These are phyloP conservation scores for Penicillium egyptiacum DNA, from an alignment of 495 filamentous ascomycete species.

Conservation along the genomic window DNA sequence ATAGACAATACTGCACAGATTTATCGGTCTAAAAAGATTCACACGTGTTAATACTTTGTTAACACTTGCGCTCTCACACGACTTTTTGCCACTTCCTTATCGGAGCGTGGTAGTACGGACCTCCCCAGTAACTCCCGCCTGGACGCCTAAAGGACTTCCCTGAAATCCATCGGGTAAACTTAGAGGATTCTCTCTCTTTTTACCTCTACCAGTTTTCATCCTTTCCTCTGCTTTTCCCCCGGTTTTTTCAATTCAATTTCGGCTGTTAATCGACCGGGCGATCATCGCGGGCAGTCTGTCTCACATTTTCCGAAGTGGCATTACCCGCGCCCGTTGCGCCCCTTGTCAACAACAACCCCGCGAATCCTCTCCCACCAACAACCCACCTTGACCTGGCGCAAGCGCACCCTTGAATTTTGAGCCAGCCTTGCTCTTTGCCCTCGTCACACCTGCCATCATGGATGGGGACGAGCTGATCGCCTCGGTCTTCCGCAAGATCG, in stretches of 20 bases:
- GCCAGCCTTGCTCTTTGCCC: conserved; percentile 9
- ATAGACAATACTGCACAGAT: neutral
- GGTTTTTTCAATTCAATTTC: neutral
- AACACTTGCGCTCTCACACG: too few relatives aligned
- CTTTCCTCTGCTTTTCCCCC: neutral
- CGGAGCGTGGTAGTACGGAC: conserved; percentile 1
- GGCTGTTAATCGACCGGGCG: neutral
- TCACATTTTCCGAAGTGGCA: conserved; percentile 38
- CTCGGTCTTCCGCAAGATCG: conserved; percentile 95
- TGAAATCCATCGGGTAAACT: neutral
- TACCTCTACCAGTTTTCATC: neutral
- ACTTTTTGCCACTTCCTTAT: conserved; percentile 9
- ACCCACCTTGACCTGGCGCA: conserved; percentile 15
- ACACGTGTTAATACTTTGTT: neutral
- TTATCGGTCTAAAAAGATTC: neutral
- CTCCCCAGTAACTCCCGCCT: neutral
- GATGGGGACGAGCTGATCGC: conserved; percentile 72
- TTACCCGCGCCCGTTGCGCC: conserved; percentile 32
- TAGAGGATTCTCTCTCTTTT: neutral
- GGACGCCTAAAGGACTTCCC: neutral
- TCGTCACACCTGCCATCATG: conserved; percentile 39
- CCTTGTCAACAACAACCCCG: conserved; percentile 47
- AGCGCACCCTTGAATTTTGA: conserved; percentile 11
- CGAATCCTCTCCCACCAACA: conserved; percentile 34
- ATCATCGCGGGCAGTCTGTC: conserved; percentile 15